Base-by-base conservation (phyloP, 257 asterid species). In the Echium plantagineum region DNA sequence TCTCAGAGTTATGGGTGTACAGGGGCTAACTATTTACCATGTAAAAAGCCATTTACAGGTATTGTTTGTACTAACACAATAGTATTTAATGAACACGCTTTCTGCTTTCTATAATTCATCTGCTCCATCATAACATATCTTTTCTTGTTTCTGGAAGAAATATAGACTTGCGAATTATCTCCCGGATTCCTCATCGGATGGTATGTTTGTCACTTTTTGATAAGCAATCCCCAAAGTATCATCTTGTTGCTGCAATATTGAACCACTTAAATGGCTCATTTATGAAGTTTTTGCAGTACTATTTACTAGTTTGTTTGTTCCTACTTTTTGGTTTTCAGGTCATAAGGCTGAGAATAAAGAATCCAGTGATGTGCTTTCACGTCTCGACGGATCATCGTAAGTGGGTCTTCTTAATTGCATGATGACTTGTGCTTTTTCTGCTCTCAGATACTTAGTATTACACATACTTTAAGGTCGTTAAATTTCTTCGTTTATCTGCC, bases 31-130 rank as follows among this genome's bases (percentile, higher is more conserved):
- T 30, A 91, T 91, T 69, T 91, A 91, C 79, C 98, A 91, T 81
- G 98, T 91, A 55, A 91, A 91, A 79, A 91, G 98, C 74, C 98
- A 91, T 77, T 83, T 91, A 66, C 98, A 91, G 96, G 98, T 91
- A 78, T 7, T 7, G 15, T 19, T 58, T 57, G 30, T 58, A 20
- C 21, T 61, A 28, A 28, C 0, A 28, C 7, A 28, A 6, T 28
- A 28, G 7, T 28, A 28, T 28, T 28, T 28, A 28, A 28, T 28
- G 32, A 28, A 35, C 38, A 4, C 42, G 0, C 10, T 3, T 7
- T 42, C 52, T 49, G 55, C 69, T 42, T 28, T 28, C 30, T 58
- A 63, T 21, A 71, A 17, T 61, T 58, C 22, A 67, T 57, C 56
- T 2, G 49, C 49, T 42, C 51, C 38, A 62, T 63, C 57, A 42